Conservation (phyloP, 2,329 filamentous ascomycete genomes). For the Laburnicola sp. region DNA sequence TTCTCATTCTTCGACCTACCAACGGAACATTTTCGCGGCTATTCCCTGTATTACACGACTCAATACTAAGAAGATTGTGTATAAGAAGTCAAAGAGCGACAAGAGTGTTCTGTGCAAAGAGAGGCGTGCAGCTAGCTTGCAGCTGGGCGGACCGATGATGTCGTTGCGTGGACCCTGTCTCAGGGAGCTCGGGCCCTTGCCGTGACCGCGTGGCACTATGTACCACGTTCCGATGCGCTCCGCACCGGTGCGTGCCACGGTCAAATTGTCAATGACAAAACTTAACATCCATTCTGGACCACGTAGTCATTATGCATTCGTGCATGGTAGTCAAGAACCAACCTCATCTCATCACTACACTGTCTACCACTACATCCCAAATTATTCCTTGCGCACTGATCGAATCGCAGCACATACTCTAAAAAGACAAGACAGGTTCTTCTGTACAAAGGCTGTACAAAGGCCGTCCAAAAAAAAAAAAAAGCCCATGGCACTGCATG, state of each 20-base stretch:
- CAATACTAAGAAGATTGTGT: not conserved
- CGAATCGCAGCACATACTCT: no score
- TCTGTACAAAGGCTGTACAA: slow-evolving; percentile 2
- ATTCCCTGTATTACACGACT: not conserved
- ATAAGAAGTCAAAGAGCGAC: not conserved
- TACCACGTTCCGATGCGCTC: no score
- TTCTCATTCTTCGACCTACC: not conserved
- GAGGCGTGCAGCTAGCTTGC: not conserved
- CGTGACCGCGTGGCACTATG: no score
- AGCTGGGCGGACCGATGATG: not conserved
- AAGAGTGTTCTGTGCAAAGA: not conserved
- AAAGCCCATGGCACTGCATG: slow-evolving; percentile 4
- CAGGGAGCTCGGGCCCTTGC: not conserved
- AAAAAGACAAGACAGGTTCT: no score
- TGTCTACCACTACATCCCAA: no score
- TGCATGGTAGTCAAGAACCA: no score
- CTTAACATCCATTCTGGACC: no score
- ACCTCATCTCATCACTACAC: no score
- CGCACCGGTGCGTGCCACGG: no score
- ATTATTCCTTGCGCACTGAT: no score
- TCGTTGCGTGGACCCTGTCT: not conserved
- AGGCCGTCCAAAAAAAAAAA: not conserved
- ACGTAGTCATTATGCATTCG: no score
- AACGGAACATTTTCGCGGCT: slow-evolving; percentile 2
- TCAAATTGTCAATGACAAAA: no score